Evolutionary conservation across 2,329 filamentous ascomycete genomes (phyloP).

Genomic region (Diaporthe capsici): DNA sequence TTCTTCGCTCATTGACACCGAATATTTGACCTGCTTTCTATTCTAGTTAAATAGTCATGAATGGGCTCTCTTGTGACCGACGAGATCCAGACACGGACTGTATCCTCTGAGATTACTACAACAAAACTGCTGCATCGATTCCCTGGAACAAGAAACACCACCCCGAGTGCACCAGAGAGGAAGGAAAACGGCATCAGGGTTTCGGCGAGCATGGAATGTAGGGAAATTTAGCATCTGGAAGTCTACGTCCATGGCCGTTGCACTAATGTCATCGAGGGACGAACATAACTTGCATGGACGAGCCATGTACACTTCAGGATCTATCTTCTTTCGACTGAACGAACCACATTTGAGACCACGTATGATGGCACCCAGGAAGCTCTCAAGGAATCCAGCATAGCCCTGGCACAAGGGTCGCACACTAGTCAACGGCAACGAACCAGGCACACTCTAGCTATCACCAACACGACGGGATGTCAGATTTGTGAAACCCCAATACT

Average conservation of each 20-base stretch:
- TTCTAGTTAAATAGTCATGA: background rate
- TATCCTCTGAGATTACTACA: background rate
- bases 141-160: too few species aligned
- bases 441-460: background rate
- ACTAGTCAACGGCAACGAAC: background rate
- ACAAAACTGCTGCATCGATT: too few species aligned
- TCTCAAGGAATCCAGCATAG: background rate
- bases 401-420: background rate
- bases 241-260: background rate
- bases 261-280: background rate
- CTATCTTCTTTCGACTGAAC: background rate
- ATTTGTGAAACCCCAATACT: background rate
- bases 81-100: background rate
- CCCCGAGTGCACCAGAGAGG: too few species aligned
- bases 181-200: too few species aligned
- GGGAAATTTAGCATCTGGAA: background rate
- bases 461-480: background rate
- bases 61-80: background rate
- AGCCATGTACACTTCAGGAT: background rate
- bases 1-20: background rate
- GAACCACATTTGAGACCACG: too few species aligned
- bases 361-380: background rate
- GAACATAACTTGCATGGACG: background rate
- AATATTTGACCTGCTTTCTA: background rate
- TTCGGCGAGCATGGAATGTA: background rate